These are phyloP conservation scores for Penicillium oxalicum DNA, from an alignment of 2,329 filamentous ascomycete genomes.

Conservation along the genomic window DNA sequence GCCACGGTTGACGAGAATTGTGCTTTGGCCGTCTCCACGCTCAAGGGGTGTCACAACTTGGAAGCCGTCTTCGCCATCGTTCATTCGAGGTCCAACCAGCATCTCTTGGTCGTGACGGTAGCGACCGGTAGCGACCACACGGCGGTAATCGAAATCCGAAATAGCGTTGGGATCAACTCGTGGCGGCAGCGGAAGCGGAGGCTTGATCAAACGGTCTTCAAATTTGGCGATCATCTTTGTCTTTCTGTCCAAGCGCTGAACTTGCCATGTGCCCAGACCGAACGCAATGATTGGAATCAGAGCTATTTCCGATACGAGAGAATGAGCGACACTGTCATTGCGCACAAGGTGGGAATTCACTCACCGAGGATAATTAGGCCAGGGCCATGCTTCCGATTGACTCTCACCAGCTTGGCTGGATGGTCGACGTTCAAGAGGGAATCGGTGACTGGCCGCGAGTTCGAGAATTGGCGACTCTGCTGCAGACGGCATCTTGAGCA, in stretches of 20 bases:
- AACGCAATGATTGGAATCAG: constrained; percentile 91
- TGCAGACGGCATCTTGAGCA: constrained; percentile 33
- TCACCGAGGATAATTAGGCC: constrained; percentile 72
- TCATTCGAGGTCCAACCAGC: constrained; percentile 84
- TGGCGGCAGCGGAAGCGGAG: constrained; percentile 79
- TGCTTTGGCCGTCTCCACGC: constrained; percentile 54
- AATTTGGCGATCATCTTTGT: constrained; percentile 83
- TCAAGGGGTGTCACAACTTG: constrained; percentile 89
- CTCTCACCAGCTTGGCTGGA: constrained; percentile 71
- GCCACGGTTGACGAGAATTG: constrained; percentile 79
- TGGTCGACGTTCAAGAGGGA: constrained; percentile 82
- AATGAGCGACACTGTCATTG: constrained; percentile 6
- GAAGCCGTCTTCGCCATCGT: constrained; percentile 84
- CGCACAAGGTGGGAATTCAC: constrained; percentile 2
- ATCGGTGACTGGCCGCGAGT: constrained; percentile 55
- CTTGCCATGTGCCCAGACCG: constrained; percentile 86
- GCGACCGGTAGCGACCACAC: constrained; percentile 67
- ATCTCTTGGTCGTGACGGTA: constrained; percentile 90
- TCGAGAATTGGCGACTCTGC: constrained; percentile 35
- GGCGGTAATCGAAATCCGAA: constrained; percentile 84
- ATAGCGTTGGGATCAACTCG: constrained; percentile 75
- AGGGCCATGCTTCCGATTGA: constrained; percentile 67
- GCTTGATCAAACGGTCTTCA: constrained; percentile 82
- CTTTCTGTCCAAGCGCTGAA: constrained; percentile 89
- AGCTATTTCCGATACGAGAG: constrained; percentile 41